Percentiles rank a stretch among this genome's conserved stretches.
Evolutionary conservation across 179 eudicot genomes (phyloP).

Genomic region (Nepenthes alata): DNA sequence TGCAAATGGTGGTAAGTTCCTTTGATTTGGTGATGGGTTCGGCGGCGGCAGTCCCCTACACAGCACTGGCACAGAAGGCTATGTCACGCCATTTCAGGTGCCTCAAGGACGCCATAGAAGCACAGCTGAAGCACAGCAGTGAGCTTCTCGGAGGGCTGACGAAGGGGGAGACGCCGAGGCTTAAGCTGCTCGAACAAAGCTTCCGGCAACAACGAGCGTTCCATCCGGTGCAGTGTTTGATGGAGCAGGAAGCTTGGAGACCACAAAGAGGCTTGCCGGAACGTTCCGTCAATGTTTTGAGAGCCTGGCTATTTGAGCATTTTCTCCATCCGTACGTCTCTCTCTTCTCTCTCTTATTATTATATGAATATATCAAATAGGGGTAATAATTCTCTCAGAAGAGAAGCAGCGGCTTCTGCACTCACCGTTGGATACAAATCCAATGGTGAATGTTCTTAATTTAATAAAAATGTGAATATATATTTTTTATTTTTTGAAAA

Average conservation of each 20-base stretch:
- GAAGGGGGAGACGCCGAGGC: constrained; percentile 87
- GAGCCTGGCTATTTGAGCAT: constrained; percentile 43
- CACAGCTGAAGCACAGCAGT: constrained; percentile 58
- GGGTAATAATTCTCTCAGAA: too few relatives aligned
- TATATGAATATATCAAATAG: too few relatives aligned
- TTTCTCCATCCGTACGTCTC: constrained; percentile 84
- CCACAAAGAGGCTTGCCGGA: constrained; percentile 96
- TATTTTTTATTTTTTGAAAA: too few relatives aligned
- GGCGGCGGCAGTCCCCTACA: constrained; percentile 73
- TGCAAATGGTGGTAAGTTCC: constrained; percentile 90
- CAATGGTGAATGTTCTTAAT: too few relatives aligned
- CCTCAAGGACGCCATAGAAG: constrained; percentile 60
- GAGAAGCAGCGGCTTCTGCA: too few relatives aligned
- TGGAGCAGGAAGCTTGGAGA: constrained; percentile 95
- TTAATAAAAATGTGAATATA: too few relatives aligned
- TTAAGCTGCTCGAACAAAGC: constrained; percentile 63
- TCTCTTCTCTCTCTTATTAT: constrained; percentile 10
- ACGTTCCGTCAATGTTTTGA: constrained; percentile 50
- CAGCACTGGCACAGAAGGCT: constrained; percentile 79
- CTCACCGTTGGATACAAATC: too few relatives aligned
- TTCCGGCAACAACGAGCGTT: constrained; percentile 78
- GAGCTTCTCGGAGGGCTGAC: constrained; percentile 81
- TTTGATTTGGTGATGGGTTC: constrained; percentile 82
- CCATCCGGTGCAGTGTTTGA: constrained; percentile 73
- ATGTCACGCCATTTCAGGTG: constrained; percentile 93